Conservation (phyloP, 2,329 filamentous ascomycete genomes). For the Aspergillus neoniger region DNA sequence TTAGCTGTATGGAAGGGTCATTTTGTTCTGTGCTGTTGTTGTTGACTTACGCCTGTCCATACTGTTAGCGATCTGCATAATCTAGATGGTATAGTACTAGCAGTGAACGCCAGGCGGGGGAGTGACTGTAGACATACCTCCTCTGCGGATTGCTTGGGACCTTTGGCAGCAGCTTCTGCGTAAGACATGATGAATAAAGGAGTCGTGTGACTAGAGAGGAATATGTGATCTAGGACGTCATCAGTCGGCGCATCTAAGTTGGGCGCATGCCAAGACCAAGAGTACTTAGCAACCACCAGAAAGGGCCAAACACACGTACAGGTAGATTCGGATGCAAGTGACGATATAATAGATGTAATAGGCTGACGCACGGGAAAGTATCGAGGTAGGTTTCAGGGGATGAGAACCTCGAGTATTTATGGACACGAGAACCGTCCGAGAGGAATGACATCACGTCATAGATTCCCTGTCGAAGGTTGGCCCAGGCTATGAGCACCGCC, state of each 20-base stretch:
- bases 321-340: neutral
- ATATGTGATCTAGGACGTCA: conserved; percentile 5
- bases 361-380: neutral
- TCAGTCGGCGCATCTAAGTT: neutral
- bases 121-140: conserved; percentile 41
- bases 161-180: conserved; percentile 50
- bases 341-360: neutral
- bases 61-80: conserved; percentile 14
- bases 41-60: conserved; percentile 40
- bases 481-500: conserved; percentile 16
- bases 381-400: conserved; percentile 2
- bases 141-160: conserved; percentile 49
- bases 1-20: neutral
- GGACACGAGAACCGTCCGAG: conserved; percentile 14
- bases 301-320: neutral
- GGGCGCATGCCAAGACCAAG: neutral
- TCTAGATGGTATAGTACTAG: neutral
- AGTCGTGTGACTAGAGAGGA: conserved; percentile 2
- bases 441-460: conserved; percentile 38
- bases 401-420: conserved; percentile 25
- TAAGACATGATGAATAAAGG: conserved; percentile 46
- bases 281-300: neutral
- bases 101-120: neutral
- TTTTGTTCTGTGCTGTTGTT: neutral
- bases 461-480: conserved; percentile 23